Conservation (phyloP, 2,329 filamentous ascomycete genomes). For the Phialophora chinensis region DNA sequence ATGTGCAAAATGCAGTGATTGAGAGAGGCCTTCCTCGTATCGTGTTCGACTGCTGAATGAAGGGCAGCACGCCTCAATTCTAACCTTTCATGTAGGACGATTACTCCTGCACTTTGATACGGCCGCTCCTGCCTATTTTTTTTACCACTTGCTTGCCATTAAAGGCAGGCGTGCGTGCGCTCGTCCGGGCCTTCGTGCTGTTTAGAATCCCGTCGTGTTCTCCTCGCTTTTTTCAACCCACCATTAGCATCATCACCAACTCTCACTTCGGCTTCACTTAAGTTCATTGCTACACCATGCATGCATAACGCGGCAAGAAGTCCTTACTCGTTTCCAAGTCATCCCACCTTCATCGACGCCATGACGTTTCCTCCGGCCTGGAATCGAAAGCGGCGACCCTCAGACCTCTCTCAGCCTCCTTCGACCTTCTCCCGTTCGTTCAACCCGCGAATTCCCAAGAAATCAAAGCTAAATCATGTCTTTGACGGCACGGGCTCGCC, state of each 20-base stretch:
- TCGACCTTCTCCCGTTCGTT: constrained; percentile 3
- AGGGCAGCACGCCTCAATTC: background rate
- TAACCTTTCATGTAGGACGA: background rate
- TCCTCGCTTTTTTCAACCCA: constrained; percentile 5
- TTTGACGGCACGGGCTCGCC: constrained; percentile 34
- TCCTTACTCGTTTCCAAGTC: background rate
- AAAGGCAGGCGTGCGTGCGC: background rate
- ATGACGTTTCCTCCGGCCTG: constrained; percentile 33
- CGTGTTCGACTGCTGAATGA: constrained; percentile 48
- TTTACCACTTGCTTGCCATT: background rate
- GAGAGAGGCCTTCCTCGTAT: constrained; percentile 64
- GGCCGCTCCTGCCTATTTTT: background rate
- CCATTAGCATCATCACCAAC: constrained; percentile 14
- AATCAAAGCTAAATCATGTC: constrained; percentile 27
- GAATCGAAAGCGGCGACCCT: constrained; percentile 28
- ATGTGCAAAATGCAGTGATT: constrained; percentile 62
- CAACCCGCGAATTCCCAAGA: constrained; percentile 24
- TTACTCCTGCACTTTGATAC: background rate
- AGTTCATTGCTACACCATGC: constrained; percentile 18
- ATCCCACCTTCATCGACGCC: background rate
- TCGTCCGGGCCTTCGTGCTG: background rate
- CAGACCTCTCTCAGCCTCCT: constrained; percentile 12
- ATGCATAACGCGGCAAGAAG: constrained; percentile 10
- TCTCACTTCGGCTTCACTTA: constrained; percentile 17
- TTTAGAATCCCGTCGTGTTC: background rate